Percentiles rank a stretch among this genome's conserved stretches.
phyloP scores from a whole-genome alignment of 306 rosid genomes.

The Astragalus glycyphyllos region DNA sequence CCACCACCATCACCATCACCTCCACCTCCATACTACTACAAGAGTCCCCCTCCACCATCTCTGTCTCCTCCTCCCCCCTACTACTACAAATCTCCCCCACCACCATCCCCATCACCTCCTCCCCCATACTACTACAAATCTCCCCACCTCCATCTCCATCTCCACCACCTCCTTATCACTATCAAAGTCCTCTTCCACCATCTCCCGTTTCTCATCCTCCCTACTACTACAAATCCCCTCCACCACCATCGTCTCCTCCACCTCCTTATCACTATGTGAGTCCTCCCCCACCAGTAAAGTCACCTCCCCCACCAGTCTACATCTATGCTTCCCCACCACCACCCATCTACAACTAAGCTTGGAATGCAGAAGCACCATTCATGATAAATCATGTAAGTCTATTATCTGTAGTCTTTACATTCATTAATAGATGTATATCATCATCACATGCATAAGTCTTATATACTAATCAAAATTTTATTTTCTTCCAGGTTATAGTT shows the following conservation, averaged over 20 bases:
- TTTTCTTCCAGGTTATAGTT: conserved; percentile 63
- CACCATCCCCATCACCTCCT: conserved; percentile 45
- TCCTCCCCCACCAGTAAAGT: conserved; percentile 58
- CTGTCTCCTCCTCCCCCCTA: too few relatives aligned
- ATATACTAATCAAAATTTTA: background rate
- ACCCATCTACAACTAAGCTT: conserved; percentile 53
- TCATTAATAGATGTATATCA: background rate
- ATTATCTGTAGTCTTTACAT: background rate
- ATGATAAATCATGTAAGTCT: conserved; percentile 65
- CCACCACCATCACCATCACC: too few relatives aligned
- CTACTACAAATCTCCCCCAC: conserved; percentile 25
- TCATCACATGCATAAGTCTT: background rate
- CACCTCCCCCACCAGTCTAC: conserved; percentile 63
- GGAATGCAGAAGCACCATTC: conserved; percentile 2
- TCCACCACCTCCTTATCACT: conserved; percentile 55
- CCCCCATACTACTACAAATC: conserved; percentile 56
- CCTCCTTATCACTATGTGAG: conserved; percentile 66
- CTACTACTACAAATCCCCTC: conserved; percentile 64
- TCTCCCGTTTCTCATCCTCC: conserved; percentile 49
- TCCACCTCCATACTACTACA: too few relatives aligned
- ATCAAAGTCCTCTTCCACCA: conserved; percentile 63
- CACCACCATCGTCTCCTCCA: conserved; percentile 70
- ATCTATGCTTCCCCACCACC: conserved; percentile 73
- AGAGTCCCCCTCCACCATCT: too few relatives aligned
- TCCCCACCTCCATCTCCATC: conserved; percentile 58